A percentile compares a stretch with the other conserved stretches of the same genome.
phyloP scores from a whole-genome alignment of 352 stramenopile genomes.

The Saprolegnia parasitica region DNA sequence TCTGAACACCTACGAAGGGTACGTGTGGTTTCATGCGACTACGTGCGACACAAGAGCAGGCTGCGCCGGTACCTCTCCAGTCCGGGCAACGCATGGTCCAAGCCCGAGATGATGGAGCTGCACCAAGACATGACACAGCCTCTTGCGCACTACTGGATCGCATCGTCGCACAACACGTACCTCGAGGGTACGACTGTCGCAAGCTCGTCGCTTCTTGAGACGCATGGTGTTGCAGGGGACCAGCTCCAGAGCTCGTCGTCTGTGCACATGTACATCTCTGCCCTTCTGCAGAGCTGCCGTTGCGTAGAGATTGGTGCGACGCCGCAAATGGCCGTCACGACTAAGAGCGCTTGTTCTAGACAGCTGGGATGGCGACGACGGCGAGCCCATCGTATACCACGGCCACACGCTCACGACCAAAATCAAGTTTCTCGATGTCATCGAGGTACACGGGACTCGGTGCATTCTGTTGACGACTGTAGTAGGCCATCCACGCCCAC shows the following conservation, averaged over 20 bases:
- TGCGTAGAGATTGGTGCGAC: conserved; percentile 73
- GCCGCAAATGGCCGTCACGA: conserved; percentile 61
- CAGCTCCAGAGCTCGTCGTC: conserved; percentile 25
- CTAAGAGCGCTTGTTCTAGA: conserved; percentile 39
- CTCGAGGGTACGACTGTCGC: conserved; percentile 49
- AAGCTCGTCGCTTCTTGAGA: conserved; percentile 56
- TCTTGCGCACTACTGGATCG: conserved; percentile 86
- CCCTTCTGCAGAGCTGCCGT: conserved; percentile 69
- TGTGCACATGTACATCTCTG: conserved; percentile 76
- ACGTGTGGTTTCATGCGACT: background rate
- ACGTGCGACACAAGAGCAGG: background rate
- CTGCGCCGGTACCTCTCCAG: conserved; percentile 24
- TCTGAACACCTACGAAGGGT: background rate
- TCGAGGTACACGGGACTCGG: conserved; percentile 55
- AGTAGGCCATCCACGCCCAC: conserved; percentile 21
- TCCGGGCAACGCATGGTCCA: conserved; percentile 28
- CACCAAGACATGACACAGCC: conserved; percentile 67
- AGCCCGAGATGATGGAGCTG: conserved; percentile 22
- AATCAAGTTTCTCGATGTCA: conserved; percentile 82
- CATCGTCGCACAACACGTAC: conserved; percentile 89
- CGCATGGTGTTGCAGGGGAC: conserved; percentile 25
- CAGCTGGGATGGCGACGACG: conserved; percentile 13
- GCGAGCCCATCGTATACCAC: conserved; percentile 45
- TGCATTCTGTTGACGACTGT: conserved; percentile 34
- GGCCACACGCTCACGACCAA: conserved; percentile 85